A percentile compares a stretch with the other conserved stretches of the same genome.
phyloP scores from a whole-genome alignment of 1,139 yeast genomes.

The Magnusiomyces suaveolens region DNA sequence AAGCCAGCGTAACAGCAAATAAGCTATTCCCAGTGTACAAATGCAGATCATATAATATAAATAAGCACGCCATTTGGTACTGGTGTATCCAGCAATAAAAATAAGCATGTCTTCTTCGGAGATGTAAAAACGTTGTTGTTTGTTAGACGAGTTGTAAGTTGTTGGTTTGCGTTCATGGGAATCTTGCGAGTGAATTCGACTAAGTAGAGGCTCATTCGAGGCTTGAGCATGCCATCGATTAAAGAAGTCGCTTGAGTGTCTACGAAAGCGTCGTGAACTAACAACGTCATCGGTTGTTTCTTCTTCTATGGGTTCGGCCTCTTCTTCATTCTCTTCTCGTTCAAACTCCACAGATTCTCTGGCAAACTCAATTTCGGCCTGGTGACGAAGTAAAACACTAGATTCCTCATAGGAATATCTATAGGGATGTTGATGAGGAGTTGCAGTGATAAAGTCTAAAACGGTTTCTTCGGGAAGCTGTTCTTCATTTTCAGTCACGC shows the following conservation, averaged over 20 bases:
- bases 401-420: constrained; percentile 18
- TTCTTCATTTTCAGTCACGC: constrained; percentile 20
- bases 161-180: constrained; percentile 7
- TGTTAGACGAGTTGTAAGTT: constrained; percentile 33
- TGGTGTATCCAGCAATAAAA: constrained; percentile 82
- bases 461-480: constrained; percentile 30
- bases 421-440: constrained; percentile 20
- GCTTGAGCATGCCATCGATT: constrained; percentile 16
- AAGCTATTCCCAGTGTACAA: constrained; percentile 59
- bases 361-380: constrained; percentile 9
- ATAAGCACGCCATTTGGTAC: constrained; percentile 39
- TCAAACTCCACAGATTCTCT: constrained; percentile 9
- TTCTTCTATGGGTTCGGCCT: not conserved
- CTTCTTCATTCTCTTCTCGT: constrained; percentile 6
- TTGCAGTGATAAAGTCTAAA: constrained; percentile 14
- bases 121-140: constrained; percentile 70
- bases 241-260: constrained; percentile 9
- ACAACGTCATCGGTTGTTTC: not conserved
- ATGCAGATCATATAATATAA: constrained; percentile 49
- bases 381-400: constrained; percentile 7
- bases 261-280: constrained; percentile 11
- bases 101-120: constrained; percentile 93
- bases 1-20: constrained; percentile 70
- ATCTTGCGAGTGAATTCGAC: constrained; percentile 9
- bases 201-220: constrained; percentile 17